These are phyloP conservation scores for Fusarium pseudocircinatum DNA, from an alignment of 2,329 filamentous ascomycete genomes.

Conservation along the genomic window DNA sequence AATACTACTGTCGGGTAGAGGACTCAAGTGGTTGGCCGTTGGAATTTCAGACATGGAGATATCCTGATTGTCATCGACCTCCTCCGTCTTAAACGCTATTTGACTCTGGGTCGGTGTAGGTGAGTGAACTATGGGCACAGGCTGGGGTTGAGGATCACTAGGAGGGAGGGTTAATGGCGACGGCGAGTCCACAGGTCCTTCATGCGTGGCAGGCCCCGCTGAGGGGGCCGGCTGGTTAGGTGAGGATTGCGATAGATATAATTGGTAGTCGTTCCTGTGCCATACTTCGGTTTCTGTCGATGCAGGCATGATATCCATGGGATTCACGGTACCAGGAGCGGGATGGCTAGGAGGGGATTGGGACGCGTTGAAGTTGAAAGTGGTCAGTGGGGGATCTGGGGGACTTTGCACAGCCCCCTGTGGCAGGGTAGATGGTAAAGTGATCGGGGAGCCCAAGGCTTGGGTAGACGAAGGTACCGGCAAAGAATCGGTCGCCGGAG, in stretches of 20 bases:
- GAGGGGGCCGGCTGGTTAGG: conserved; percentile 27
- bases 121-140: conserved; percentile 43
- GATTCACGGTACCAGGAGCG: conserved; percentile 60
- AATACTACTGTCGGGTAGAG: conserved; percentile 35
- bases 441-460: conserved; percentile 38
- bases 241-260: conserved; percentile 45
- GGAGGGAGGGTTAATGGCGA: conserved; percentile 42
- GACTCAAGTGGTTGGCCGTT: conserved; percentile 40
- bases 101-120: conserved; percentile 41
- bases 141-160: conserved; percentile 28
- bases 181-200: conserved; percentile 37
- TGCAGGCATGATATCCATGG: conserved; percentile 63
- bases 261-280: conserved; percentile 51
- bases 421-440: conserved; percentile 22
- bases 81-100: conserved; percentile 28
- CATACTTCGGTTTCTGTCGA: conserved; percentile 51
- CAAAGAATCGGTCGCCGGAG: conserved; percentile 22
- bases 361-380: conserved; percentile 38
- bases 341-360: conserved; percentile 48
- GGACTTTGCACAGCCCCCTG: conserved; percentile 37
- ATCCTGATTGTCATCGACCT: conserved; percentile 34
- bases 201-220: conserved; percentile 13
- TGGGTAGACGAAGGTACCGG: conserved; percentile 24
- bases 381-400: conserved; percentile 40
- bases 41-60: conserved; percentile 40